These are phyloP conservation scores for Knufia petricola DNA, from an alignment of 2,329 filamentous ascomycete genomes.

Conservation along the genomic window DNA sequence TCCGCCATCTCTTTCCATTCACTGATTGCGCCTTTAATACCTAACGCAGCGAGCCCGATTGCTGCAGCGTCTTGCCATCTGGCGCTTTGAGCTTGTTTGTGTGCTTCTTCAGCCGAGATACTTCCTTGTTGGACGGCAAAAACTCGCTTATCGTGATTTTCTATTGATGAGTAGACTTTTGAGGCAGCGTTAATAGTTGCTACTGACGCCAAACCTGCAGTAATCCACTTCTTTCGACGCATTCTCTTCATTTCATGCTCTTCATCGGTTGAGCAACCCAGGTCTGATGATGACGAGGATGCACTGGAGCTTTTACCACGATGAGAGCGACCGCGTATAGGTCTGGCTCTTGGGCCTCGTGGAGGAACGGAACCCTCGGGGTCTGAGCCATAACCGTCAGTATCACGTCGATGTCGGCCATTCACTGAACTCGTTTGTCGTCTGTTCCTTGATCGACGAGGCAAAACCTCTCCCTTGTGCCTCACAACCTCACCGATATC, in stretches of 20 bases:
- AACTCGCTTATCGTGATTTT: slow-evolving; percentile 53
- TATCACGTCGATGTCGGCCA: slow-evolving; percentile 12
- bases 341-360: slow-evolving; percentile 19
- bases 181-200: slow-evolving; percentile 62
- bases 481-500: slow-evolving; percentile 23
- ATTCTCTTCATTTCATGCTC: slow-evolving; percentile 54
- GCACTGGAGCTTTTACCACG: slow-evolving; percentile 16
- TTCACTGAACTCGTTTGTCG: slow-evolving; percentile 19
- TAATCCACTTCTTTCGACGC: slow-evolving; percentile 57
- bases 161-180: slow-evolving; percentile 53
- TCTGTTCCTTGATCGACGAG: slow-evolving; percentile 12
- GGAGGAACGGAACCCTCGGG: slow-evolving; percentile 22
- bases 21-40: slow-evolving; percentile 56
- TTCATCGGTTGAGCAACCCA: slow-evolving; percentile 52
- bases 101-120: slow-evolving; percentile 53
- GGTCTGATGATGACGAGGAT: slow-evolving; percentile 41
- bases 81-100: slow-evolving; percentile 53
- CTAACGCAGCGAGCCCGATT: slow-evolving; percentile 57
- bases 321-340: slow-evolving; percentile 16
- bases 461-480: slow-evolving; percentile 19
- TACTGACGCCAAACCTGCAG: slow-evolving; percentile 55
- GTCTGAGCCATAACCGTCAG: slow-evolving; percentile 15
- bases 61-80: slow-evolving; percentile 55
- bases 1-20: slow-evolving; percentile 62
- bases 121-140: slow-evolving; percentile 52